A percentile compares a stretch with the other conserved stretches of the same genome.
Conservation (phyloP, 805 yeast genomes). For the Komagataella pseudopastoris region DNA sequence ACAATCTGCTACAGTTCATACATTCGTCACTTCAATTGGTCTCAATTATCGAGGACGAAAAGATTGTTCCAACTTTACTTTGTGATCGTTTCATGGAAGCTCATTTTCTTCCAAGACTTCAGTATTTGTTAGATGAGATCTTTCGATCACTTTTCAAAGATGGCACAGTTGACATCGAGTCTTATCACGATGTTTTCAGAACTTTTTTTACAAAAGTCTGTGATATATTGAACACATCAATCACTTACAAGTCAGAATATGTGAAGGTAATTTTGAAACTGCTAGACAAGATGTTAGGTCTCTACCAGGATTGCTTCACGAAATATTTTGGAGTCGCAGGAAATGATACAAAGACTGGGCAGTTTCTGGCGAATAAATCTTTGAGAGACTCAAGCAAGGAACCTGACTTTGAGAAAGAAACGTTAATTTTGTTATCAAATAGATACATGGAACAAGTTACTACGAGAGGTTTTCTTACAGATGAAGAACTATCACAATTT, state of each 20-base stretch:
- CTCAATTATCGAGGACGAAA: not conserved
- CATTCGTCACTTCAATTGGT: not conserved
- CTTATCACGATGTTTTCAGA: slow-evolving; percentile 21
- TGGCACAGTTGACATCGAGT: slow-evolving; percentile 29
- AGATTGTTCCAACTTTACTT: not conserved
- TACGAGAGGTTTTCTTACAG: slow-evolving; percentile 3
- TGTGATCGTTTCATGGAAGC: not conserved
- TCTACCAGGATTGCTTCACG: slow-evolving; percentile 18
- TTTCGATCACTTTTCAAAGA: slow-evolving; percentile 51
- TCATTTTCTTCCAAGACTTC: not conserved
- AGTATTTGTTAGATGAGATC: slow-evolving; percentile 17
- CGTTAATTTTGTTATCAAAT: not conserved
- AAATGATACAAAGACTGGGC: not conserved
- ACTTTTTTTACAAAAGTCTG: slow-evolving; percentile 33
- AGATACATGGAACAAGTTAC: slow-evolving; percentile 10
- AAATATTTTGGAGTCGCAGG: slow-evolving; percentile 7
- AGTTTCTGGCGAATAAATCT: not conserved
- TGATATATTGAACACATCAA: slow-evolving; percentile 43
- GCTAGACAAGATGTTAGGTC: slow-evolving; percentile 22
- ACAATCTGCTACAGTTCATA: slow-evolving; percentile 50
- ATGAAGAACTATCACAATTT: not conserved
- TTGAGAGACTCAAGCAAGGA: not conserved
- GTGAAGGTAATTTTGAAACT: slow-evolving; percentile 28
- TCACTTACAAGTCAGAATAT: slow-evolving; percentile 43
- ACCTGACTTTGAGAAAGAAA: not conserved